phyloP scores from a whole-genome alignment of 2,329 filamentous ascomycete genomes.

The Pseudocercospora vitis region DNA sequence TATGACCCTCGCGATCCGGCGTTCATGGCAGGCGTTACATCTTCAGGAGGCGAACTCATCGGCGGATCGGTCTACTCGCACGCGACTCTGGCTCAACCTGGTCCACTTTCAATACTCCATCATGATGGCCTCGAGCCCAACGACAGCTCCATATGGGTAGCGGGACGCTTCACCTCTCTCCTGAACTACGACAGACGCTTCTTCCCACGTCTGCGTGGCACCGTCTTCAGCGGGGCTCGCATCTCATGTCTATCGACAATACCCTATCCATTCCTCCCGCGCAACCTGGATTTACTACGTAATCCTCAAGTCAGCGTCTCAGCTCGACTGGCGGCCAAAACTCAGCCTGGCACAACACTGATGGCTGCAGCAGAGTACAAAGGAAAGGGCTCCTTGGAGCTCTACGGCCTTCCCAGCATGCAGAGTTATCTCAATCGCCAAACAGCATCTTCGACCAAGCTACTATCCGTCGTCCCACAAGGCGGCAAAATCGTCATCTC shows the following conservation, averaged over 20 bases:
- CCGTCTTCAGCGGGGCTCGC: slow-evolving; percentile 79
- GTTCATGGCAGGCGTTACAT: slow-evolving; percentile 18
- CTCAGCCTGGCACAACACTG: slow-evolving; percentile 61
- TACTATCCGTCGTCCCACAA: slow-evolving; percentile 78
- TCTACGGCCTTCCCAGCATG: slow-evolving; percentile 64
- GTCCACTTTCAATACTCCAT: slow-evolving; percentile 80
- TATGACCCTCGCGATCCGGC: slow-evolving; percentile 67
- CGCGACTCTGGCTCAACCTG: slow-evolving; percentile 74
- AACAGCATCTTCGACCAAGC: slow-evolving; percentile 74
- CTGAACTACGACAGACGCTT: slow-evolving; percentile 84
- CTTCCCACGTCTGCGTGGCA: slow-evolving; percentile 74
- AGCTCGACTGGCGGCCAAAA: slow-evolving; percentile 56
- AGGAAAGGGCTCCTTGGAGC: slow-evolving; percentile 81
- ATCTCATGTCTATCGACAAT: slow-evolving; percentile 72
- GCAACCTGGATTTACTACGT: slow-evolving; percentile 60
- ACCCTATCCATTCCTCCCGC: slow-evolving; percentile 65
- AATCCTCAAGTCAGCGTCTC: slow-evolving; percentile 51
- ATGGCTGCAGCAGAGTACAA: slow-evolving; percentile 89
- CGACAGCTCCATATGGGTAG: slow-evolving; percentile 77
- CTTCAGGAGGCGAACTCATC: slow-evolving; percentile 30
- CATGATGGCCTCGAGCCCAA: slow-evolving; percentile 59
- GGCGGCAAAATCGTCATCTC: slow-evolving; percentile 79
- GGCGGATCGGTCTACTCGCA: slow-evolving; percentile 52
- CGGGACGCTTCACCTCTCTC: slow-evolving; percentile 83
- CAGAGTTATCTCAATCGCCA: slow-evolving; percentile 71